Evolutionary conservation across 352 stramenopile genomes (phyloP), one percentile per base, ranked within the genome.

Genomic region (Pythium periplocum): DNA sequence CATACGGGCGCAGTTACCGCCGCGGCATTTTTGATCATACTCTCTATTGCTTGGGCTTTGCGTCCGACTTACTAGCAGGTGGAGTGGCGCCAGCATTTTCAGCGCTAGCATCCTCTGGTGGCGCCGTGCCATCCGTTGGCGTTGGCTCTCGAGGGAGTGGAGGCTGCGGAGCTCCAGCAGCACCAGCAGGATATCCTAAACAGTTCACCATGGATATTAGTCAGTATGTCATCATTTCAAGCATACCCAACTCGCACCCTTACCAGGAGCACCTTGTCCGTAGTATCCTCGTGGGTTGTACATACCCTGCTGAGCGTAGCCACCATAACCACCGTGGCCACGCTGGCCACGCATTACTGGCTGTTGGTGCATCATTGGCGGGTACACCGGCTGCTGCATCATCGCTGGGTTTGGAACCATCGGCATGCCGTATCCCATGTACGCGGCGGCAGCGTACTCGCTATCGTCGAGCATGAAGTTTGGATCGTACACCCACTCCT

Each of bases 401-500:
- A 85, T 80, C 2, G 75, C 64, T 53, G 66, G 73, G 43, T 81
- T 74, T 1, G 74, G 70, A 7, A 69, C 71, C 64, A 87, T 74
- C 2, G 75, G 78, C 53, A 87, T 64, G 6, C 69, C 74, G 51
- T 93, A 93, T 11, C 79, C 75, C 55, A 83, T 68, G 64, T 90
- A 92, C 32, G 68, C 72, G 48, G 71, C 66, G 17, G 75, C 58
- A 6, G 69, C 61, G 51, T 81, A 72, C 54, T 86, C 75, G 2
- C 58, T 60, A 6, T 76, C 72, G 48, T 72, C 67, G 1, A 85
- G 63, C 59, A 79, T 67, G n/a, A 63, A 57, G 12, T 61, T 51
- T 45, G 59, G 45, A 58, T 87, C 79, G 50, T 93, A 93, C 68
- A 83, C 73, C 81, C 81, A 93, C 45, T 90, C 82, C 9, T 91